Evolutionary conservation across 306 rosid species (phyloP), one percentile per base, ranked within the genome.

Genomic region (Vicia villosa): DNA sequence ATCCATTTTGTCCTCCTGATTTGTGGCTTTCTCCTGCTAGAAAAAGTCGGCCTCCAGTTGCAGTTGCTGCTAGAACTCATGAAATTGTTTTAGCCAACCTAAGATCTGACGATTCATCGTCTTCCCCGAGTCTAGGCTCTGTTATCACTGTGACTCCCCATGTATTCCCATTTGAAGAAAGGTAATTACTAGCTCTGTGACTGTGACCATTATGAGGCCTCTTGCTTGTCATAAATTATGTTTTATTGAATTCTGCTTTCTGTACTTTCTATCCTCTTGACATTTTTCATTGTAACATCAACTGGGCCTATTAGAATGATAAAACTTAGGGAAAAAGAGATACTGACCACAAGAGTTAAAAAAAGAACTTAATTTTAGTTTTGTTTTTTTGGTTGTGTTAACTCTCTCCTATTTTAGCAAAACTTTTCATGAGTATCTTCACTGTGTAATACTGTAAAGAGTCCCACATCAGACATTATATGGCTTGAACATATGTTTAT

Each of bases 11-110:
- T 65, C 94, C 98, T 66, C 86, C 90, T 40, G 83, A 66, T 50
- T 84, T 94, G 82, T 90, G 98, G 98, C 92, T 94, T 81, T 87
- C 97, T 64, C 98, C 98, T 37, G 97, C 90, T 80, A 81, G 83
- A 75, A 90, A 87, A 83, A 88, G 81, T 59, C 91, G 96, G 52
- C 96, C 90, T 50, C 90, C 98, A 55, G 78, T 88, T 78, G 91
- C 96, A 1, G 83, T 88, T 72, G 97, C 97, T 70, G 96, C 97
- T 63, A 85, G 97, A 84, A 94, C 90, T 84, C 98, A 88, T 69
- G 97, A 86, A 83, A 84, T 77, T 70, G 70, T 87, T 77, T 84
- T 86, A 34, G 81, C 84, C 58, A 94, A 84, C 81, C 70, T 58
- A 68, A 80, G 80, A 82, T 55, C 72, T 57, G 96, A 94, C 57